A percentile compares a stretch with the other conserved stretches of the same genome.
phyloP scores from a whole-genome alignment of 148 eudicot genomes.

The Camellia granthamiana region DNA sequence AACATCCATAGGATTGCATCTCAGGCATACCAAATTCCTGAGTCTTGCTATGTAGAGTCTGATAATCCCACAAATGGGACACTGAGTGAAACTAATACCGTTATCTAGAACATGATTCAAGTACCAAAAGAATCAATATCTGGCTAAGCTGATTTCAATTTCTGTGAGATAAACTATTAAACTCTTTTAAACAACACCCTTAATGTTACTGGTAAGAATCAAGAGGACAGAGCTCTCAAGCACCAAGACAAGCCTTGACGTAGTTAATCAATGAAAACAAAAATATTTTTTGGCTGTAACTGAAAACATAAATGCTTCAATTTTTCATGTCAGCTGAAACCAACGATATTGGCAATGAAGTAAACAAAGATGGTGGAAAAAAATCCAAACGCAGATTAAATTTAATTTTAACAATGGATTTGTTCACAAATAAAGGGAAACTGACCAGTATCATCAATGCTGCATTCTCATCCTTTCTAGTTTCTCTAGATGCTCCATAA shows the following conservation, averaged over 20 bases:
- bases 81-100: not conserved
- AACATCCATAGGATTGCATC: too few species aligned
- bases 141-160: not conserved
- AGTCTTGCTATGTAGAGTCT: not conserved
- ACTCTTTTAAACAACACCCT: not conserved
- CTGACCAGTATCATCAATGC: constrained; percentile 70
- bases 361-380: not conserved
- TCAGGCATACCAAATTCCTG: not conserved
- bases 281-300: not conserved
- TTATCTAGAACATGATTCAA: not conserved
- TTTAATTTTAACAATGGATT: not conserved
- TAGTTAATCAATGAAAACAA: not conserved
- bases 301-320: not conserved
- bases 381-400: not conserved
- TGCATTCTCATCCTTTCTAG: constrained; percentile 38
- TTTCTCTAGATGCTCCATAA: constrained; percentile 20
- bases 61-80: not conserved
- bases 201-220: not conserved
- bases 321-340: not conserved
- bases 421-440: not conserved
- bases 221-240: not conserved
- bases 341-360: not conserved
- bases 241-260: constrained; percentile 2
- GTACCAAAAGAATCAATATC: not conserved
- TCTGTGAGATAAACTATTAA: not conserved